Conservation (phyloP, 129 eudicot genomes). For the Flaveria ramosissima region DNA sequence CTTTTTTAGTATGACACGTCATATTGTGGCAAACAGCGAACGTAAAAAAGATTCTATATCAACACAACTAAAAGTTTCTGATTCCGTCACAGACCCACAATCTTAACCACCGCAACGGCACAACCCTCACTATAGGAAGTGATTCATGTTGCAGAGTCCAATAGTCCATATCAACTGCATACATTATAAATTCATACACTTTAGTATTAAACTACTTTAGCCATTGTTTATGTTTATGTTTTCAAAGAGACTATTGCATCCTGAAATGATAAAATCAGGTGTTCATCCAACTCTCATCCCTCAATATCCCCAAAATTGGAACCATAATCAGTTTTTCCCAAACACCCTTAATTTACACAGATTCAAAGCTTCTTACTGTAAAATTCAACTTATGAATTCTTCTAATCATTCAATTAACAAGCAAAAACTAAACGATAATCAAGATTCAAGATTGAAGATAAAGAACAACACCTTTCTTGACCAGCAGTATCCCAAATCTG, state of each 20-base stretch:
- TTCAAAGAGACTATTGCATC: background rate
- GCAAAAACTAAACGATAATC: no score
- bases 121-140: background rate
- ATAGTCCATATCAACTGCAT: background rate
- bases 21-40: no score
- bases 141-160: background rate
- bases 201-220: background rate
- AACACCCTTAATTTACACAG: background rate
- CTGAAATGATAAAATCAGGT: background rate
- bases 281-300: background rate
- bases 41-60: no score
- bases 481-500: conserved; percentile 93
- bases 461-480: conserved; percentile 56
- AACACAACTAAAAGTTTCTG: background rate
- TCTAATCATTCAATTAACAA: no score
- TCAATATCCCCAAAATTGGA: background rate
- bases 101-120: background rate
- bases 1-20: no score
- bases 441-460: no score
- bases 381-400: no score
- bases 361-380: no score
- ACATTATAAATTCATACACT: background rate
- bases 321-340: background rate
- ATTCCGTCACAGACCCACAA: background rate
- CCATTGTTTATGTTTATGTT: background rate